Evolutionary conservation across 164 flowering plant species (phyloP), one percentile per base, ranked within the genome.

Genomic region (Santalum album): DNA sequence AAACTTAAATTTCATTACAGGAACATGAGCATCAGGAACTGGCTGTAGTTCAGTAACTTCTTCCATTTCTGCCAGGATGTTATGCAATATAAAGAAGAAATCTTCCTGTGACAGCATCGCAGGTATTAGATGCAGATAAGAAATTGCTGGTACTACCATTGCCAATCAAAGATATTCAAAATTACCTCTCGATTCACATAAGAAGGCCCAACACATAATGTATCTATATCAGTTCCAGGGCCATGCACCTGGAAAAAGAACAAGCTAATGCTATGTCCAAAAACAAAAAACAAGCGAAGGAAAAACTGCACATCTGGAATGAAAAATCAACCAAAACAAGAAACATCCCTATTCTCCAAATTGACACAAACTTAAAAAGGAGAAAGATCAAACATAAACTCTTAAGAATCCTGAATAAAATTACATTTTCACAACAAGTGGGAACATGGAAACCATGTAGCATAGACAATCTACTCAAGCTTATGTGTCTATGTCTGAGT

Each of bases 1-100:
- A 59, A 85, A 76, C 72, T 94, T 94, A 59, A 94, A 87, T 65
- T 79, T 94, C 97, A 94, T 86, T 21, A 94, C 96, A 3, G 99
- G 99, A 16, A 94, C 99, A 72, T 94, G 97, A 35, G 99, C 97
- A 81, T 86, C 92, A 3, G 95, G 89, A 64, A 94, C 86, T 51
- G 97, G 95, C 50, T 90, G 99, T 21, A 90, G 75, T 55, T 90
- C 97, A 0, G 84, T 71, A 12, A 94, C 90, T 62, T 84, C 97
- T 52, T 85, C 92, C 81, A 76, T 75, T 25, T 67, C 81, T 26
- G 77, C 78, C 62, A 94, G 68, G 10, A 80, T 87, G 50, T 75
- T 59, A 73, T 84, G 95, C 65, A 94, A 78, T 42, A 74, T 58
- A 49, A 62, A 67, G 59, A 94, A 91, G 68, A 90, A 90, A 52